Percentiles rank a stretch among this genome's conserved stretches.
phyloP scores from a whole-genome alignment of 2,329 filamentous ascomycete genomes.

The Ascochyta clinopodiicola region DNA sequence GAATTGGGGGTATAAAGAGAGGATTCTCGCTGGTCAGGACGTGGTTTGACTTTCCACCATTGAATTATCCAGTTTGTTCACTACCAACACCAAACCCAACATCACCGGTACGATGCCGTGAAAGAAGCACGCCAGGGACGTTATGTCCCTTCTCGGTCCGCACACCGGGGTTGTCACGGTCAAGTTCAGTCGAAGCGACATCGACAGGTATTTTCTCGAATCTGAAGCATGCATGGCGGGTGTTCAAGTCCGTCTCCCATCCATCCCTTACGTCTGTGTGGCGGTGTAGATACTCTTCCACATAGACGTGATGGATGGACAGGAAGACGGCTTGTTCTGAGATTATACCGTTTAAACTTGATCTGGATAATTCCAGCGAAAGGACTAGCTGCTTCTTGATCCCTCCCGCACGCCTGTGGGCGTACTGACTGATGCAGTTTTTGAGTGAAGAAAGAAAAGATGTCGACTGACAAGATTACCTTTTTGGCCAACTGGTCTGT shows the following conservation, averaged over 20 bases:
- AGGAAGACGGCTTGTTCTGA: conserved; percentile 63
- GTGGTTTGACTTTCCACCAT: not conserved
- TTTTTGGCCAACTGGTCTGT: conserved; percentile 82
- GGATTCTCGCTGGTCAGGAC: not conserved
- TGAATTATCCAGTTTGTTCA: not conserved
- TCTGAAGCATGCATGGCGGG: conserved; percentile 50
- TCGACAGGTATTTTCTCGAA: conserved; percentile 19
- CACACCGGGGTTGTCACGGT: conserved; percentile 1
- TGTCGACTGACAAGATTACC: conserved; percentile 85
- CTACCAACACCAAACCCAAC: not conserved
- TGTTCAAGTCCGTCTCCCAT: conserved; percentile 37
- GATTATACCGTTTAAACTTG: conserved; percentile 96
- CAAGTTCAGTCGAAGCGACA: conserved; percentile 9
- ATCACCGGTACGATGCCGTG: conserved; percentile 16
- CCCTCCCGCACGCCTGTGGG: conserved; percentile 42
- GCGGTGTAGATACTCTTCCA: conserved; percentile 71
- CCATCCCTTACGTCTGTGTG: conserved; percentile 57
- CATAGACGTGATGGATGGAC: conserved; percentile 77
- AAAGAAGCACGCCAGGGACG: conserved; percentile 8
- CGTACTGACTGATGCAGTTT: conserved; percentile 35
- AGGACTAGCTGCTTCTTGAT: conserved; percentile 81
- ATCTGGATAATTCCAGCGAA: conserved; percentile 99
- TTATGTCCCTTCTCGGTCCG: not conserved
- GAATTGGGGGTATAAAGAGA: conserved; percentile 1
- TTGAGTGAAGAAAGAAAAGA: conserved; percentile 61